These are phyloP conservation scores for Byssochlamys sp. DNA, from an alignment of 2,329 filamentous ascomycete genomes.

Conservation along the genomic window DNA sequence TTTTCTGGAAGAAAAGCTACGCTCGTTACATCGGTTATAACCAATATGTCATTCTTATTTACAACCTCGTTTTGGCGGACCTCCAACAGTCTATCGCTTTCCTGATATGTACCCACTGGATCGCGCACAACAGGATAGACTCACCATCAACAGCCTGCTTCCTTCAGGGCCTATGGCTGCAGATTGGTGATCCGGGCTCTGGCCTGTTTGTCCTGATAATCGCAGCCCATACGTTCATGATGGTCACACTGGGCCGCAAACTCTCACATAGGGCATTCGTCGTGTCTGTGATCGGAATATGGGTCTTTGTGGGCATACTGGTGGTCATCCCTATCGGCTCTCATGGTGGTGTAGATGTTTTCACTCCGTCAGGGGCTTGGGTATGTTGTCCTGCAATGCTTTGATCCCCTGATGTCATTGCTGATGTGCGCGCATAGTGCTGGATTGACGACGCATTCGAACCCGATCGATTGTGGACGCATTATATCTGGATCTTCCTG, in stretches of 20 bases:
- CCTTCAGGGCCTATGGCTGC: constrained; percentile 43
- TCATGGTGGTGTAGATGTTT: constrained; percentile 35
- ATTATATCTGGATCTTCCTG: constrained; percentile 48
- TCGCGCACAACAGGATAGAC: constrained; percentile 35
- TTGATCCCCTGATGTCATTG: neutral
- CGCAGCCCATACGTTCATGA: constrained; percentile 45
- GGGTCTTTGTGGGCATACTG: constrained; percentile 38
- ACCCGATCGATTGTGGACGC: constrained; percentile 39
- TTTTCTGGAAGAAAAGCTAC: constrained; percentile 42
- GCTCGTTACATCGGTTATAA: constrained; percentile 44
- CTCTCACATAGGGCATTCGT: constrained; percentile 39
- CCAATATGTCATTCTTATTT: constrained; percentile 45
- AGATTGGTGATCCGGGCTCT: constrained; percentile 44
- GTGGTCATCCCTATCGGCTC: constrained; percentile 39
- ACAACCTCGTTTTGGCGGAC: constrained; percentile 43
- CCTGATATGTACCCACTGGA: constrained; percentile 38
- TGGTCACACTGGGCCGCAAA: constrained; percentile 40
- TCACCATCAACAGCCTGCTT: constrained; percentile 39
- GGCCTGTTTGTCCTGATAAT: constrained; percentile 47
- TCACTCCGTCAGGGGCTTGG: constrained; percentile 43
- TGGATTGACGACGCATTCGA: constrained; percentile 40
- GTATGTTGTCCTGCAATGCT: constrained; percentile 22
- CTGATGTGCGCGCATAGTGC: constrained; percentile 30
- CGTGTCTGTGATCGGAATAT: constrained; percentile 34
- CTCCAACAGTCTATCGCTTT: constrained; percentile 42